Percentiles rank a stretch among this genome's conserved stretches.
phyloP scores from a whole-genome alignment of 257 asterid species.

The Vinca minor region DNA sequence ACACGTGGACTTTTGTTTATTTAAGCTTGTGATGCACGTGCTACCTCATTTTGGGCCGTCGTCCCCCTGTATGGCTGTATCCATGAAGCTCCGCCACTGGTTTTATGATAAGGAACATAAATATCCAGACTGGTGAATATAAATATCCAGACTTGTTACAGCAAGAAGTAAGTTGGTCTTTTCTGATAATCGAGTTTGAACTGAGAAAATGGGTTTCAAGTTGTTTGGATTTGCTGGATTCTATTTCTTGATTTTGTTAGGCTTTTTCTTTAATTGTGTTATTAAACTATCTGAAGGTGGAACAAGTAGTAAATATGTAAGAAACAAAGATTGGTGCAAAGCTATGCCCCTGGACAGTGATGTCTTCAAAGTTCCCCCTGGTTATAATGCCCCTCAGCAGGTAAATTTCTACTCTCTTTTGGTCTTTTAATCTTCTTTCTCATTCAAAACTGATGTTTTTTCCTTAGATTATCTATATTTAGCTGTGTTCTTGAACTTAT shows the following conservation, averaged over 20 bases:
- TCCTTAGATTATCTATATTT: background rate
- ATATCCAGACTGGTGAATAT: too few relatives aligned
- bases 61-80: too few relatives aligned
- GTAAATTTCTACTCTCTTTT: slow-evolving; percentile 11
- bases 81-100: too few relatives aligned
- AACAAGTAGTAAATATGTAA: slow-evolving; percentile 30
- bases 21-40: slow-evolving; percentile 16
- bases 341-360: slow-evolving; percentile 66
- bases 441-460: background rate
- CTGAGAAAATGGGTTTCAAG: slow-evolving; percentile 2
- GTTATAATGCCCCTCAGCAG: slow-evolving; percentile 65
- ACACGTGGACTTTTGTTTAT: slow-evolving; percentile 55
- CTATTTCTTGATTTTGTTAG: slow-evolving; percentile 11
- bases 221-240: slow-evolving; percentile 1
- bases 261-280: slow-evolving; percentile 12
- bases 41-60: too few relatives aligned
- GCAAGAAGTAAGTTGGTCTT: too few relatives aligned
- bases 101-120: too few relatives aligned
- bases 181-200: background rate
- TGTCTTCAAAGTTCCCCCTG: slow-evolving; percentile 45
- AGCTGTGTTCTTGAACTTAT: background rate
- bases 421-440: background rate
- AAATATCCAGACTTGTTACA: too few relatives aligned
- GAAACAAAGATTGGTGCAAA: slow-evolving; percentile 24
- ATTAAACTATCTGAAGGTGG: slow-evolving; percentile 32